A percentile compares a stretch with the other conserved stretches of the same genome.
Conservation (phyloP, 495 filamentous ascomycete genomes). For the Annulohypoxylon stygium region DNA sequence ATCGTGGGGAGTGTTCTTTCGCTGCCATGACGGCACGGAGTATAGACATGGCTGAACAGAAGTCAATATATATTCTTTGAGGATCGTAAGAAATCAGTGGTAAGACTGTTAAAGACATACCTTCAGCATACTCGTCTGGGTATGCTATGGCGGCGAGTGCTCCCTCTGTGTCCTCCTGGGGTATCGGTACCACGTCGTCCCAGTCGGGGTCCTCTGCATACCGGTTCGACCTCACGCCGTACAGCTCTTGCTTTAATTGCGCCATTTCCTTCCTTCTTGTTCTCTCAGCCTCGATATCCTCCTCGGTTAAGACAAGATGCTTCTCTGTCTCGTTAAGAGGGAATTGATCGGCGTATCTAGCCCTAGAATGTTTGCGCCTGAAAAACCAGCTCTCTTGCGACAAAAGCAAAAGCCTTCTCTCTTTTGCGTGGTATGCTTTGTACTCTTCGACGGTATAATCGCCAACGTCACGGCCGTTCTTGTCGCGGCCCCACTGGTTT, state of each 20-base stretch:
- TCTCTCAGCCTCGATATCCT: constrained; percentile 61
- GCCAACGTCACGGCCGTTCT: constrained; percentile 56
- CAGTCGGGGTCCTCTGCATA: constrained; percentile 81
- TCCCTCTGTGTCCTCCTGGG: constrained; percentile 81
- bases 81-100: background rate
- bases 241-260: constrained; percentile 54
- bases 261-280: constrained; percentile 61
- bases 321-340: constrained; percentile 34
- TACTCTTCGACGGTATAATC: constrained; percentile 57
- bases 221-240: constrained; percentile 57
- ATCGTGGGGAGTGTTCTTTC: constrained; percentile 85
- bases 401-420: constrained; percentile 47
- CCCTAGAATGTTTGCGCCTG: constrained; percentile 43
- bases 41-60: constrained; percentile 72
- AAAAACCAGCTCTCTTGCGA: constrained; percentile 51
- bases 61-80: constrained; percentile 22
- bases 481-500: constrained; percentile 58
- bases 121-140: constrained; percentile 84
- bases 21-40: constrained; percentile 91
- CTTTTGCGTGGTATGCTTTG: constrained; percentile 49
- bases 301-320: constrained; percentile 49
- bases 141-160: constrained; percentile 93
- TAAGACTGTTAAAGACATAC: constrained; percentile 59
- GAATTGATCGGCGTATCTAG: constrained; percentile 29
- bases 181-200: constrained; percentile 85